Conservation (phyloP, 371 early-diverging fungal genomes). For the Blakeslea trispora region DNA sequence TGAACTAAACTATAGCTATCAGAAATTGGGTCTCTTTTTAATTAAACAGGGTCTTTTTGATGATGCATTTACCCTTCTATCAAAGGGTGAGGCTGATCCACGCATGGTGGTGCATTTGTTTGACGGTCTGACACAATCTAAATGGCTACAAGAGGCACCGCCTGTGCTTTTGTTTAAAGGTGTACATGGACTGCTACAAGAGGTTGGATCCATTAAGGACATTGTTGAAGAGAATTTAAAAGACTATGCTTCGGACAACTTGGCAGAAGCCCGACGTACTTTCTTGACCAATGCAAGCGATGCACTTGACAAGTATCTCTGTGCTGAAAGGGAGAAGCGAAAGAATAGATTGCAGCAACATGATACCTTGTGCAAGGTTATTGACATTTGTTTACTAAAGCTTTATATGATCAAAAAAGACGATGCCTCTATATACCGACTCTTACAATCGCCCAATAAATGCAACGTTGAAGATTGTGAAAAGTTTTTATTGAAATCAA, state of each 20-base stretch:
- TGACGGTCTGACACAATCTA: constrained; percentile 48
- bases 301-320: constrained; percentile 50
- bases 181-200: constrained; percentile 32
- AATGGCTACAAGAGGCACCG: constrained; percentile 28
- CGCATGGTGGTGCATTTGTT: constrained; percentile 60
- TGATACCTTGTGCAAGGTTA: constrained; percentile 48
- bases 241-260: neutral
- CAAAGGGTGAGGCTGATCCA: constrained; percentile 71
- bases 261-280: constrained; percentile 41
- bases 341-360: constrained; percentile 31
- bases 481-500: constrained; percentile 36
- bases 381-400: constrained; percentile 69
- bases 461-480: constrained; percentile 58
- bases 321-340: constrained; percentile 40
- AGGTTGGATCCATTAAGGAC: constrained; percentile 51
- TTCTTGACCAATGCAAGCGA: constrained; percentile 64
- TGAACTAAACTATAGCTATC: constrained; percentile 63
- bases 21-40: constrained; percentile 68
- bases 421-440: constrained; percentile 33
- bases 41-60: constrained; percentile 71
- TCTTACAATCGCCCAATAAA: constrained; percentile 58
- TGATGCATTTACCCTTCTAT: constrained; percentile 62
- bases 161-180: constrained; percentile 50
- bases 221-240: constrained; percentile 40
- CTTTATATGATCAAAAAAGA: constrained; percentile 57